These are phyloP conservation scores for Nicotiana knightiana DNA, from an alignment of 257 asterid genomes.

Conservation along the genomic window DNA sequence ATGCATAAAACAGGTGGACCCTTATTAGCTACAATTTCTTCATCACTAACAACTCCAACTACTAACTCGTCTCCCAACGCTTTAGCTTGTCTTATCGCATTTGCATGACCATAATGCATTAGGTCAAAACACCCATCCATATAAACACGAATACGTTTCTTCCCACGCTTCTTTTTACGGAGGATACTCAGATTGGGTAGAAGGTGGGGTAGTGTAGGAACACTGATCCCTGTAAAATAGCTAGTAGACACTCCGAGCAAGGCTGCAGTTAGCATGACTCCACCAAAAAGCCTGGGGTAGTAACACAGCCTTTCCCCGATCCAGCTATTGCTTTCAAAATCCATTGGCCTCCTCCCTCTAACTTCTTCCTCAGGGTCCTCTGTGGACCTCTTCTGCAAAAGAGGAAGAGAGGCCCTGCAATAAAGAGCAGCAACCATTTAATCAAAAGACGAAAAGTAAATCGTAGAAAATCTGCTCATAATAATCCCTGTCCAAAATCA, in stretches of 20 bases:
- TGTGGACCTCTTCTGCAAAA: slow-evolving; percentile 15
- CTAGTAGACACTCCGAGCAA: slow-evolving; percentile 78
- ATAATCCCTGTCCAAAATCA: not conserved
- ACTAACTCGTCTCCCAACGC: slow-evolving; percentile 76
- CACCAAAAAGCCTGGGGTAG: slow-evolving; percentile 75
- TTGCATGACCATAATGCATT: slow-evolving; percentile 99
- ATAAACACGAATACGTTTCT: slow-evolving; percentile 86
- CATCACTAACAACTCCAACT: slow-evolving; percentile 26
- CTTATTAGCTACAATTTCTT: slow-evolving; percentile 22
- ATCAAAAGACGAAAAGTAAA: not conserved
- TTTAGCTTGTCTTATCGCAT: slow-evolving; percentile 98
- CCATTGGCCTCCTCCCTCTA: slow-evolving; percentile 47
- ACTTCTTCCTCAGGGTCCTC: slow-evolving; percentile 14
- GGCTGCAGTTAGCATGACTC: slow-evolving; percentile 90
- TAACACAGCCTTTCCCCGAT: slow-evolving; percentile 69
- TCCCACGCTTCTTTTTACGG: slow-evolving; percentile 56
- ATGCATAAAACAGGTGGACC: slow-evolving; percentile 20
- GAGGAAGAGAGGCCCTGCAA: slow-evolving; percentile 82
- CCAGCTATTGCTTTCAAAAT: slow-evolving; percentile 69
- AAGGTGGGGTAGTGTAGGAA: slow-evolving; percentile 59
- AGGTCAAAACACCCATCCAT: slow-evolving; percentile 99
- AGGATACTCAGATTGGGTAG: slow-evolving; percentile 56
- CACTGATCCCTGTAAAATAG: slow-evolving; percentile 62
- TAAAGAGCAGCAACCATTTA: not conserved
- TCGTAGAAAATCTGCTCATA: not conserved